Conservation (phyloP, 2,329 filamentous ascomycete genomes). For the Ceratocystis diversiconidia region DNA sequence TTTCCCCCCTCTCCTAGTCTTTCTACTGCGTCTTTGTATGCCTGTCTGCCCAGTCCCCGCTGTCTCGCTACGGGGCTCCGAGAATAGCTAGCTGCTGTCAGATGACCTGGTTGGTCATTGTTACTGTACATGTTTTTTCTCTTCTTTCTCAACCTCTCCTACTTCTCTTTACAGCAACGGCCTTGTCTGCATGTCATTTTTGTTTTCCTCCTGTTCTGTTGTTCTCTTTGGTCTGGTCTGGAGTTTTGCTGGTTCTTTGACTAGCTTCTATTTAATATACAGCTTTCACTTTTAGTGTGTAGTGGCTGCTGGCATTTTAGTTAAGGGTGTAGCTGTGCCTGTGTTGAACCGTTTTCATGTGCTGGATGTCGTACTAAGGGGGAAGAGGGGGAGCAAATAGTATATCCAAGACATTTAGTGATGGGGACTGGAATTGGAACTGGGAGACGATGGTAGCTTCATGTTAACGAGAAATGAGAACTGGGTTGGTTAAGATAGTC, state of each 20-base stretch:
- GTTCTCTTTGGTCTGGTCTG: constrained; percentile 14
- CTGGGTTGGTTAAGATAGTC: too few relatives aligned
- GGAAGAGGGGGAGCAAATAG: too few relatives aligned
- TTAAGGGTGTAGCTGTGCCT: background rate
- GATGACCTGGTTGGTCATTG: background rate
- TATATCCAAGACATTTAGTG: too few relatives aligned
- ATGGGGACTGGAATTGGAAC: too few relatives aligned
- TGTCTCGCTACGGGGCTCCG: background rate
- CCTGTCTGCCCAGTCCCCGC: too few relatives aligned
- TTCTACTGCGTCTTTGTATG: background rate
- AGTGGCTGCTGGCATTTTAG: background rate
- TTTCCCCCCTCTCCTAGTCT: background rate
- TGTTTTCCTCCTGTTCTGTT: background rate
- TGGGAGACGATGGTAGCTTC: too few relatives aligned
- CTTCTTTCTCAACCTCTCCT: background rate
- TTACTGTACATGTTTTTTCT: constrained; percentile 7
- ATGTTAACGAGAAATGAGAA: too few relatives aligned
- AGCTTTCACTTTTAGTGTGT: constrained; percentile 6
- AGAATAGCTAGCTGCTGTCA: background rate
- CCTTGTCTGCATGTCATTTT: background rate
- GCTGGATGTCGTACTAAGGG: background rate
- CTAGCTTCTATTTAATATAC: constrained; percentile 17
- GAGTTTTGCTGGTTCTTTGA: constrained; percentile 18
- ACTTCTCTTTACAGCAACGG: background rate
- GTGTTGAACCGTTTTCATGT: background rate